A percentile compares a stretch with the other conserved stretches of the same genome.
These are phyloP conservation scores for Globisporangium echinulatum DNA, from an alignment of 352 stramenopile genomes.

Conservation along the genomic window DNA sequence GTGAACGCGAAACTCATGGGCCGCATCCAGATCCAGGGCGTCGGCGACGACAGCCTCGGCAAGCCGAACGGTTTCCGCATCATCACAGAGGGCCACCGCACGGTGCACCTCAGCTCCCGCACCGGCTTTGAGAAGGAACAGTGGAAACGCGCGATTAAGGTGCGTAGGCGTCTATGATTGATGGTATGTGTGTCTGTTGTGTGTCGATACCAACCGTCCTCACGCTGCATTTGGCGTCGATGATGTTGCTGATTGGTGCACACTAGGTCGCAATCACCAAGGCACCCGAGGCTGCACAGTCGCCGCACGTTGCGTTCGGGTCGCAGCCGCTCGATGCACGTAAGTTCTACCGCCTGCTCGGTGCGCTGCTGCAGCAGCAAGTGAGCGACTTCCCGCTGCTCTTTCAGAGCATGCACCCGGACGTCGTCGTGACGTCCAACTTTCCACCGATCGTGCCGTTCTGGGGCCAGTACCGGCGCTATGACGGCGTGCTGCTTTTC, in stretches of 20 bases:
- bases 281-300: slow-evolving; percentile 20
- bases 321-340: slow-evolving; percentile 61
- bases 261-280: slow-evolving; percentile 55
- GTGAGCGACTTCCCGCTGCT: slow-evolving; percentile 67
- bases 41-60: slow-evolving; percentile 58
- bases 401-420: slow-evolving; percentile 74
- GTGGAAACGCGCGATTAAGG: slow-evolving; percentile 68
- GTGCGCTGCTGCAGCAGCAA: slow-evolving; percentile 57
- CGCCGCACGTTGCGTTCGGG: slow-evolving; percentile 55
- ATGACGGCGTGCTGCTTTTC: slow-evolving; percentile 72
- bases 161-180: slow-evolving; percentile 12
- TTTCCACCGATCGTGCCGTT: slow-evolving; percentile 84
- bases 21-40: slow-evolving; percentile 56
- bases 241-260: neutral
- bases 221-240: neutral
- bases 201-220: neutral
- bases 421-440: slow-evolving; percentile 74
- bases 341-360: slow-evolving; percentile 73
- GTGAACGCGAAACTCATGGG: slow-evolving; percentile 72
- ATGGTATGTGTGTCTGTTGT: neutral
- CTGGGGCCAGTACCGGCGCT: slow-evolving; percentile 79
- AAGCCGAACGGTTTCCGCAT: slow-evolving; percentile 70
- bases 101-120: slow-evolving; percentile 65
- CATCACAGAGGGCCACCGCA: slow-evolving; percentile 56
- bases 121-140: slow-evolving; percentile 79